A percentile compares a stretch with the other conserved stretches of the same genome.
Conservation (phyloP, 192 early-diverging fungal species). For the Podila epicladia region DNA sequence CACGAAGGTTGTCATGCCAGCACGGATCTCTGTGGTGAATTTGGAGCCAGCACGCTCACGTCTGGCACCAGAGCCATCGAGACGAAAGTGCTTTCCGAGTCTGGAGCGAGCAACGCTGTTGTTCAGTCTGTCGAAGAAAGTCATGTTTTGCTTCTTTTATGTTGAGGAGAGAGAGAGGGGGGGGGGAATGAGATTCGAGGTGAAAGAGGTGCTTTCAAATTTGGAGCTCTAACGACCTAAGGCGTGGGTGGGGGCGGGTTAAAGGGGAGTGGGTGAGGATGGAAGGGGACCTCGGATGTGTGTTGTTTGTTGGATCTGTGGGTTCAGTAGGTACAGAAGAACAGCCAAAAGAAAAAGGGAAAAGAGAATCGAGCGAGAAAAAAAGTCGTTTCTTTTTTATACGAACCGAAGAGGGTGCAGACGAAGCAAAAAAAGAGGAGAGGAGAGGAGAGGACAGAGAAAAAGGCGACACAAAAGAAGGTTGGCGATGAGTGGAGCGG, state of each 20-base stretch:
- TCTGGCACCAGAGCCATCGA: slow-evolving; percentile 51
- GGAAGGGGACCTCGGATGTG: slow-evolving; percentile 12
- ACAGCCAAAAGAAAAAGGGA: not conserved
- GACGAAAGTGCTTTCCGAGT: slow-evolving; percentile 68
- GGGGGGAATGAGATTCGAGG: not conserved
- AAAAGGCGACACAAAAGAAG: not conserved
- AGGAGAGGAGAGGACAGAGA: not conserved
- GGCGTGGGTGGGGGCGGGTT: not conserved
- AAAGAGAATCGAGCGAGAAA: not conserved
- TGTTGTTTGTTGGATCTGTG: not conserved
- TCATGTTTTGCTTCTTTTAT: slow-evolving; percentile 11
- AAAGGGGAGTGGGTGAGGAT: not conserved
- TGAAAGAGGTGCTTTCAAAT: slow-evolving; percentile 15
- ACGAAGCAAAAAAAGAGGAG: not conserved
- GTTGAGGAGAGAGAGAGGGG: not conserved
- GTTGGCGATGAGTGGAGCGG: too few species aligned
- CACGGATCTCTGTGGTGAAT: slow-evolving; percentile 74
- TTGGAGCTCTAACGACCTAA: slow-evolving; percentile 36
- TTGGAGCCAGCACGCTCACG: slow-evolving; percentile 66
- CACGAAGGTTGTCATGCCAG: slow-evolving; percentile 72
- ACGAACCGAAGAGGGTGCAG: not conserved
- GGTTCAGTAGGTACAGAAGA: not conserved
- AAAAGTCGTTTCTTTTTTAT: not conserved
- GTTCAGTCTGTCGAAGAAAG: slow-evolving; percentile 35
- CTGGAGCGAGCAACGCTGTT: slow-evolving; percentile 53